A percentile compares a stretch with the other conserved stretches of the same genome.
Conservation (phyloP, 371 early-diverging fungal genomes). For the Mucor sp. region DNA sequence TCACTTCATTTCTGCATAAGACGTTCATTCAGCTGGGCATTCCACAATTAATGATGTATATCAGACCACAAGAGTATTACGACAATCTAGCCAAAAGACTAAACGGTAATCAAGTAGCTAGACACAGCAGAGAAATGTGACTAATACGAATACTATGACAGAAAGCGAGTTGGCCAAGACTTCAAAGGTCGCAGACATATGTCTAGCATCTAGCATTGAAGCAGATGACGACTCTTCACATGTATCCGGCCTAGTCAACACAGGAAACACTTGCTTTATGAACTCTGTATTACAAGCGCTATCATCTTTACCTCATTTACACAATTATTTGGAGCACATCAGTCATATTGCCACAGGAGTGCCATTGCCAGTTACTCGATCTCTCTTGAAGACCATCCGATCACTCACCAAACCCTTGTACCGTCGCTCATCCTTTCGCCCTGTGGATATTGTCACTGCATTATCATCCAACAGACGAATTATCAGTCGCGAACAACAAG, state of each 20-base stretch:
- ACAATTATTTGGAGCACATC: slow-evolving; percentile 33
- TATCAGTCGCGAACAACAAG: slow-evolving; percentile 80
- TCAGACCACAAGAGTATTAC: slow-evolving; percentile 26
- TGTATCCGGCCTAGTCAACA: slow-evolving; percentile 74
- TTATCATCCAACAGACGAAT: slow-evolving; percentile 43
- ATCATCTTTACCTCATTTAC: slow-evolving; percentile 43
- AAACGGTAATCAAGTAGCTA: slow-evolving; percentile 9
- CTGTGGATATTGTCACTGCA: slow-evolving; percentile 38
- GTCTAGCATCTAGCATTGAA: slow-evolving; percentile 12
- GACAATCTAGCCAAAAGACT: slow-evolving; percentile 16
- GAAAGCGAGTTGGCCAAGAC: slow-evolving; percentile 19
- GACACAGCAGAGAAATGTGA: not conserved
- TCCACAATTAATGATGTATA: slow-evolving; percentile 20
- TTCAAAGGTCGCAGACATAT: slow-evolving; percentile 16
- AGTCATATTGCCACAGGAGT: slow-evolving; percentile 12
- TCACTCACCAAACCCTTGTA: slow-evolving; percentile 29
- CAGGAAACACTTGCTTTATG: slow-evolving; percentile 91
- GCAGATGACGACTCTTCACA: slow-evolving; percentile 12
- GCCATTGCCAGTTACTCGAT: slow-evolving; percentile 40
- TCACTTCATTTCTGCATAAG: slow-evolving; percentile 13
- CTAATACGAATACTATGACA: not conserved
- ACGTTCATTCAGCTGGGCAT: slow-evolving; percentile 10
- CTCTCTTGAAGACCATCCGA: slow-evolving; percentile 36
- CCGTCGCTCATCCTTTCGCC: slow-evolving; percentile 34
- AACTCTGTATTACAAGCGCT: slow-evolving; percentile 85